Base-by-base conservation (phyloP, 495 filamentous ascomycete genomes). In the Hypoxylon subgilvum region DNA sequence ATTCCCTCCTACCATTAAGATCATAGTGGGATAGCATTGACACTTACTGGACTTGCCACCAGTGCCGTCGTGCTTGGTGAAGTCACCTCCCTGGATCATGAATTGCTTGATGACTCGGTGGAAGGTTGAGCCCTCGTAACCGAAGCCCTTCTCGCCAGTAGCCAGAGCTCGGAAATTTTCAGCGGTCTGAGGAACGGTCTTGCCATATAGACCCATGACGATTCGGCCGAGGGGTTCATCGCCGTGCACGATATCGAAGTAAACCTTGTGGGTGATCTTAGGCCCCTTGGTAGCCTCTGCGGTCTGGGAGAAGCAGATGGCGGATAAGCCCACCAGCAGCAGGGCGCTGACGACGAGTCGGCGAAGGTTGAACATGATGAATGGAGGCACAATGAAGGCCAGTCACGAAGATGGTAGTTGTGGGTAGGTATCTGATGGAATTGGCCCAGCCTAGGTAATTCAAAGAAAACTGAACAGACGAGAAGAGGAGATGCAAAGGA, bases 51-150 rank as follows among this genome's bases (percentile, higher is more conserved):
- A 96, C 84, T 96, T 97, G 67, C 94, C 94, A 73, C 94, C 94
- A 70, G 92, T 97, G 68, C 92, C 93, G 70, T 99, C 92, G 62
- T 86, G 86, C 58, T 86, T 90, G 74, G 95, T 99, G 79, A 99
- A 99, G 79, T 99, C 95, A 78, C 95, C 94, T 72, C 94, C 94
- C 79, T 98, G 94, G 73, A 97, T 96, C 94, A 98, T 98, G 81
- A 98, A 98, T 51, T 88, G 68, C 81, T 93, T 92, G 81, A 98
- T 98, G 69, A 98, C 95, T 77, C 94, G 90, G 85, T 98, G 94
- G 88, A 98, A 98, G 72, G 76, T 85, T 17, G 92, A 96, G 27
- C 91, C 92, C 74, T 97, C 86, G 73, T 97, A 98, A 51, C 94
- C 94, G 70, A 88, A 97, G 67, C 90, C 94, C 77, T 97, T 90